Percentiles rank a stretch among this genome's conserved stretches.
Conservation (phyloP, 306 rosid genomes). For the Prinsepia uniflora region DNA sequence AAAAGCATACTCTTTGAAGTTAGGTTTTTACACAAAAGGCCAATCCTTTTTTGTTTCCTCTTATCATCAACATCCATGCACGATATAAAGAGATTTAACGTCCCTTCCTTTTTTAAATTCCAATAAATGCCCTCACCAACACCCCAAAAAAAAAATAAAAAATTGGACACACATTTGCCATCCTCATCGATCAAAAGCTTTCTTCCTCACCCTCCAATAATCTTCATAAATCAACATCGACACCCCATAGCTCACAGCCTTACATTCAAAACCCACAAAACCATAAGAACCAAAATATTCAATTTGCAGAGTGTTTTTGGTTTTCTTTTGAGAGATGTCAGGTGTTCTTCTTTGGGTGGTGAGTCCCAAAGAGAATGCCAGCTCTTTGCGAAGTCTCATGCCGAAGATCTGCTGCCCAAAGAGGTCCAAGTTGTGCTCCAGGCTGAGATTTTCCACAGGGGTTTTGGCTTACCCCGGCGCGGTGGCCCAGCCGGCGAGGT, state of each 20-base stretch:
- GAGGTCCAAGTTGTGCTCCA: conserved; percentile 37
- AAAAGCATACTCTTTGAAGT: conserved; percentile 19
- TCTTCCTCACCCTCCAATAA: neutral
- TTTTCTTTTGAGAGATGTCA: conserved; percentile 40
- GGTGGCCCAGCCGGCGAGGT: conserved; percentile 52
- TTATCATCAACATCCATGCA: no score
- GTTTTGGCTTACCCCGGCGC: conserved; percentile 48
- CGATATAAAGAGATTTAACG: no score
- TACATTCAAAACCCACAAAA: conserved; percentile 1
- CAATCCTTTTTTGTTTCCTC: neutral
- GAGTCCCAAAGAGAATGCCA: conserved; percentile 53
- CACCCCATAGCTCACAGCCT: neutral
- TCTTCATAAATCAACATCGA: conserved; percentile 11
- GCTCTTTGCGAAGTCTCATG: conserved; percentile 35
- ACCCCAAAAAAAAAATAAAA: neutral
- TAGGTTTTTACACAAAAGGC: neutral
- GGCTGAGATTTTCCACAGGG: conserved; percentile 40
- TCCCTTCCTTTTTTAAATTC: no score
- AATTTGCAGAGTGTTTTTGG: neutral
- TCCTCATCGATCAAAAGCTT: neutral
- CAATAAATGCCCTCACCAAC: no score
- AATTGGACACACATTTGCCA: conserved; percentile 28
- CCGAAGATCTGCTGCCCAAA: conserved; percentile 33
- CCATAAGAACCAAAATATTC: neutral
- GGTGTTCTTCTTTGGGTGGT: conserved; percentile 60